Base-by-base conservation (phyloP, 2,329 filamentous ascomycete genomes). In the Ciborinia camelliae region DNA sequence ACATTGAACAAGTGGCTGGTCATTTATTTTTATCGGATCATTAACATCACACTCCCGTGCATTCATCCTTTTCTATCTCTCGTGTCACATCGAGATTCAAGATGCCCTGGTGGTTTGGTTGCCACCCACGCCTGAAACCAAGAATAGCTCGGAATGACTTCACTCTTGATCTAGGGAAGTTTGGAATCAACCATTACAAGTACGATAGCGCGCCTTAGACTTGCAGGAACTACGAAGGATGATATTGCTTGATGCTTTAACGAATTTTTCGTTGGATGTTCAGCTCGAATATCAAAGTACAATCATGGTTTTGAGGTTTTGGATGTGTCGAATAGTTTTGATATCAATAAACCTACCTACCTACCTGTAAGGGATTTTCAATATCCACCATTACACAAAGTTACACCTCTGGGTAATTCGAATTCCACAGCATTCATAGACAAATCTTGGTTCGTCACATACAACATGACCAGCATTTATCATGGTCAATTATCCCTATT, bases 1-100 rank as follows among this genome's bases (percentile, higher is more conserved):
- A 15, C 35, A 23, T 52, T 30, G 37, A 23, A 57, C 53, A 32
- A 37, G 23, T 57, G 37, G 54, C 39, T 45, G 26, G 41, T 32
- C 26, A 57, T 30, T 23, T 10, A n/a, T 10, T 58, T 45, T 35
- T 58, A 58, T 58, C 54, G 54, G 54, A 57, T 57, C 54, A 43
- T 45, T n/a, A 23, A 30, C 54, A 45, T 32, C 54, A 32, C 26
- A 30, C 26, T n/a, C 26, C 39, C 26, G 45, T 45, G 54, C 54
- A 57, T 58, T 20, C 41, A 32, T 45, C 41, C 30, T 15, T 35
- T 20, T 47, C n/a, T 20, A 35, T 52, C 50, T 23, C 30, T 15
- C 15, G 20, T 35, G 54, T 47, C 28, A 58, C 54, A 47, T 58
- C 26, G 14, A 35, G 8, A 32, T 37, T 54, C 52, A 7, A 41